Percentiles rank a stretch among this genome's conserved stretches.
phyloP scores from a whole-genome alignment of 2,329 filamentous ascomycete genomes.

The Fusarium continuum region DNA sequence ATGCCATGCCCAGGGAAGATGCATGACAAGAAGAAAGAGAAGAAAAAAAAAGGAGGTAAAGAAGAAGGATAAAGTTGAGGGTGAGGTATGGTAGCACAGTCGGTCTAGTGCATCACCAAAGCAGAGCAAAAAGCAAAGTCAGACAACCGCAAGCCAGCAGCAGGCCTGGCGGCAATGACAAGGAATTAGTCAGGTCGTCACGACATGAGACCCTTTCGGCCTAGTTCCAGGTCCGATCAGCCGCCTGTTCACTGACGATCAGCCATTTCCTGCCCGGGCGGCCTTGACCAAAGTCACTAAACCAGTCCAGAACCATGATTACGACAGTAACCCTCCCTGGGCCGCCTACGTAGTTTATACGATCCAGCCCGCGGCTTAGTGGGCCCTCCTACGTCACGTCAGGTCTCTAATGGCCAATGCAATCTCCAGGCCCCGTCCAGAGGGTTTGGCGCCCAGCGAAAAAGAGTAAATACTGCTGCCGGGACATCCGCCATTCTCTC shows the following conservation, averaged over 20 bases:
- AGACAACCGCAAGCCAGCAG: background rate
- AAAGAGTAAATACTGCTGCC: background rate
- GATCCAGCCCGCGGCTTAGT: background rate
- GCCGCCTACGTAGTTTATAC: conserved; percentile 10
- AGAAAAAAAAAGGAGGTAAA: background rate
- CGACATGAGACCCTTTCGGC: background rate
- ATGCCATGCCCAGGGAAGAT: conserved; percentile 33
- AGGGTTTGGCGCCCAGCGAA: background rate
- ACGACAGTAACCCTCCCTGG: background rate
- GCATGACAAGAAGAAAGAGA: conserved; percentile 10
- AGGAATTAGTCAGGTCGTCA: no score
- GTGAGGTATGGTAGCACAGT: no score
- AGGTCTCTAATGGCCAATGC: background rate
- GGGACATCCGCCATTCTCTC: background rate
- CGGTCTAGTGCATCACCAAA: background rate
- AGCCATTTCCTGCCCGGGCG: background rate
- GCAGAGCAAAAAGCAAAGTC: no score
- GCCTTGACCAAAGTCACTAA: background rate
- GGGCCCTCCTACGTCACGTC: conserved; percentile 8
- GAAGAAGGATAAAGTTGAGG: background rate
- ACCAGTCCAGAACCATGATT: background rate
- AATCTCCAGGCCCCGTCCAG: conserved; percentile 18
- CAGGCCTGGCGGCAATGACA: background rate
- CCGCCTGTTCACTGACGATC: conserved; percentile 1
- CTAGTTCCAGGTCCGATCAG: conserved; percentile 11